Evolutionary conservation across 805 yeast genomes (phyloP), one percentile per base, ranked within the genome.

Genomic region (Clavispora vitiphila): DNA sequence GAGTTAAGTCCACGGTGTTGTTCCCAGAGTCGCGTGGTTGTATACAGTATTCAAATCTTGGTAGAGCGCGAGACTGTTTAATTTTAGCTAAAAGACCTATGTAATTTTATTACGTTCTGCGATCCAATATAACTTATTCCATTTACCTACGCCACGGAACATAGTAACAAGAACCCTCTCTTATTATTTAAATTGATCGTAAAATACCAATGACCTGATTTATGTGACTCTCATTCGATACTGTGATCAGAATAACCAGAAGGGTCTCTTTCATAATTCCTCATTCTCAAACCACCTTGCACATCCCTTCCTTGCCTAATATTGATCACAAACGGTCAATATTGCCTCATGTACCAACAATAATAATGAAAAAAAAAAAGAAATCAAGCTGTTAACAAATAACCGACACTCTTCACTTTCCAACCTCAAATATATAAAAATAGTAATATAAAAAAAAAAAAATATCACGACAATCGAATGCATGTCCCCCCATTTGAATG

Each of bases 1-100:
- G 22, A 12, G 23, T 32, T n/a, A 32, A 32, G 23, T 20, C 35
- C 23, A 32, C 35, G 32, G 32, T 29, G 32, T 29, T 29, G 32
- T 29, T 29, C 19, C 19, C 4, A n/a, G 32, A 29, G 32, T 15
- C 32, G 32, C 32, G 32, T 16, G 32, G 15, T 29, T 29, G 32
- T 20, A 29, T 29, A 29, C 32, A 29, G 20, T 16, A 29, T 7
- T 2, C 20, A 29, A 29, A 15, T 29, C 16, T 29, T 29, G 16
- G n/a, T 16, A 29, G 32, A 16, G 32, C 31, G 31, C 32, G 19
- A 29, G 32, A 29, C 12, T 16, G 32, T n/a, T n/a, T n/a, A 15
- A 15, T 4, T 15, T 15, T 29, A 29, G 8, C 11, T 15, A 29
- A 7, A n/a, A 29, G 4, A 16, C 32, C 32, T 15, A 29, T 29